phyloP scores from a whole-genome alignment of 345 rosid genomes.

The Combretum micranthum region DNA sequence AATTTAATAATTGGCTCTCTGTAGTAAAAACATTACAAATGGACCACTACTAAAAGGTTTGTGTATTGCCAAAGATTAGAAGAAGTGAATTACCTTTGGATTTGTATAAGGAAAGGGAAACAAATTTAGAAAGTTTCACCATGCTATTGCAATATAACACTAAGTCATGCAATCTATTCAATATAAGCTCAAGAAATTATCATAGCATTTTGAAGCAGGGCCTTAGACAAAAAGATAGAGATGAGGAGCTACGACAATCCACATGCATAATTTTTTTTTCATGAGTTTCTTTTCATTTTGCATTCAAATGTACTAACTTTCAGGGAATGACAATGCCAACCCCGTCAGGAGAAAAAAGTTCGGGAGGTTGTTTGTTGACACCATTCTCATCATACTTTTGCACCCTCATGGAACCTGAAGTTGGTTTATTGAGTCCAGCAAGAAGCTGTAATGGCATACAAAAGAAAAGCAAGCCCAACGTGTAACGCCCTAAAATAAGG shows the following conservation, averaged over 20 bases:
- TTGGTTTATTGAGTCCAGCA: slow-evolving; percentile 81
- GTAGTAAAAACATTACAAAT: no score
- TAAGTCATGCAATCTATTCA: no score
- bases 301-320: slow-evolving; percentile 42
- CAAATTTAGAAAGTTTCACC: no score
- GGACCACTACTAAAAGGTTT: no score
- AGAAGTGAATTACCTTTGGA: no score
- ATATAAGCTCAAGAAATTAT: background rate
- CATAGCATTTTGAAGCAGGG: background rate
- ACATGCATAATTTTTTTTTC: background rate
- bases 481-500: no score
- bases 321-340: slow-evolving; percentile 93
- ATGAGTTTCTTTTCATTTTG: background rate
- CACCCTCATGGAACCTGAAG: slow-evolving; percentile 72
- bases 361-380: slow-evolving; percentile 32
- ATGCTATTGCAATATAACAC: no score
- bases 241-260: background rate
- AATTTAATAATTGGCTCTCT: no score
- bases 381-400: slow-evolving; percentile 59
- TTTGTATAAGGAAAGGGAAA: no score
- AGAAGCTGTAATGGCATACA: slow-evolving; percentile 50
- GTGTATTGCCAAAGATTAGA: no score
- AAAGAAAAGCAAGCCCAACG: slow-evolving; percentile 4
- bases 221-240: background rate
- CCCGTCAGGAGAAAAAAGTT: slow-evolving; percentile 47